Base-by-base conservation (phyloP, 2,329 filamentous ascomycete genomes). In the Clonostachys solani region DNA sequence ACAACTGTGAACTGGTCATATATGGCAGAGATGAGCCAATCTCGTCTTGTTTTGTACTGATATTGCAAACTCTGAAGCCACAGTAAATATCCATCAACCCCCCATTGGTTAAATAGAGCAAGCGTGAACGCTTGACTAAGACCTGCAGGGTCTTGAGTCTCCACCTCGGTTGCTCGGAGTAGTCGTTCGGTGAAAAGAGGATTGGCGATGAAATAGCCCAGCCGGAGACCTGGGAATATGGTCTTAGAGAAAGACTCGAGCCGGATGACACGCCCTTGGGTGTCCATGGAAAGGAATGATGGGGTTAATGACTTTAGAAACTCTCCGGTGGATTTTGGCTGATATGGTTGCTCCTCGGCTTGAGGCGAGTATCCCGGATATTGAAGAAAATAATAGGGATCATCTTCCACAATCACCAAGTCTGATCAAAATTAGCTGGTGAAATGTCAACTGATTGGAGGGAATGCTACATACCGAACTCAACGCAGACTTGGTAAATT, bases 51-150 rank as follows among this genome's bases (percentile, higher is more conserved):
- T 2, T 85, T 87, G 63, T 90, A 91, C 59, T 86, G 75, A 60
- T 81, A 67, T 45, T 86, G 79, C 47, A 91, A 72, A 61, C 82
- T 73, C 49, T 88, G 80, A 45, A 91, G 70, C 87, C 87, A 91
- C 61, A 84, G 78, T 7, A 91, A 64, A 60, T 87, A 91, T n/a
- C 86, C 86, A 3, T 72, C 67, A 54, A 89, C 84, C 12, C 84
- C 86, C 87, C 87, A 91, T 51, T 80, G 75, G 56, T 87, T 83
- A 6, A 62, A 48, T 13, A 61, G 48, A 5, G 47, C 41, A 2
- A 62, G 47, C 0, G 50, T 49, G 18, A 61, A 53, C 2, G 56
- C 59, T 60, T 90, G 86, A 1, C 80, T 77, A 49, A 88, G 75
- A 37, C 87, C 87, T 17, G 79, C 78, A 0, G 87, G 85, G 49